Evolutionary conservation across 352 stramenopile species (phyloP).

Genomic region (Phytophthora cajani): DNA sequence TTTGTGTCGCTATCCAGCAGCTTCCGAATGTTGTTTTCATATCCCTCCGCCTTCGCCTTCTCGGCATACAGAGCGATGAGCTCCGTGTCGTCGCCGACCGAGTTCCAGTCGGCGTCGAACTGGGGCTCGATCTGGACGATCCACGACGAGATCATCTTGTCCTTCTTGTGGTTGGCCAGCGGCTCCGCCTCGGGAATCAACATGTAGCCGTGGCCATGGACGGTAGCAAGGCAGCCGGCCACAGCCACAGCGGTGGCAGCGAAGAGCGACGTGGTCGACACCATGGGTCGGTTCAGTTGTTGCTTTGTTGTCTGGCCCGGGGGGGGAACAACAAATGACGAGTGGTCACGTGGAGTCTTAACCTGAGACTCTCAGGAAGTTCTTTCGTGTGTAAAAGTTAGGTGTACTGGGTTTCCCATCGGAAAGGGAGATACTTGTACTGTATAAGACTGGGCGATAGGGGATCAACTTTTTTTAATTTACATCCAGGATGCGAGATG

Average conservation of each 20-base stretch:
- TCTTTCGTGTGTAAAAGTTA: too few relatives aligned
- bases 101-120: constrained; percentile 29
- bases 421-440: too few relatives aligned
- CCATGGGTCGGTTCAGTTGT: too few relatives aligned
- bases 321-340: too few relatives aligned
- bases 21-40: constrained; percentile 30
- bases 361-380: too few relatives aligned
- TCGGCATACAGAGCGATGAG: not conserved
- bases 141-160: constrained; percentile 30
- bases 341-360: too few relatives aligned
- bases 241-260: not conserved
- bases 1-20: constrained; percentile 32
- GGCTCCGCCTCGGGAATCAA: constrained; percentile 21
- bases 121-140: constrained; percentile 40
- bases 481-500: too few relatives aligned
- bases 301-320: too few relatives aligned
- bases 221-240: constrained; percentile 1
- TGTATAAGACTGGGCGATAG: too few relatives aligned
- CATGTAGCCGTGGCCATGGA: constrained; percentile 41
- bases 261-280: too few relatives aligned
- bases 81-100: constrained; percentile 19
- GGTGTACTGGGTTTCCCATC: too few relatives aligned
- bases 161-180: constrained; percentile 24
- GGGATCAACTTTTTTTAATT: too few relatives aligned
- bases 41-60: constrained; percentile 17